Conservation (phyloP, 2,329 filamentous ascomycete species). For the Trichoderma simmonsii region DNA sequence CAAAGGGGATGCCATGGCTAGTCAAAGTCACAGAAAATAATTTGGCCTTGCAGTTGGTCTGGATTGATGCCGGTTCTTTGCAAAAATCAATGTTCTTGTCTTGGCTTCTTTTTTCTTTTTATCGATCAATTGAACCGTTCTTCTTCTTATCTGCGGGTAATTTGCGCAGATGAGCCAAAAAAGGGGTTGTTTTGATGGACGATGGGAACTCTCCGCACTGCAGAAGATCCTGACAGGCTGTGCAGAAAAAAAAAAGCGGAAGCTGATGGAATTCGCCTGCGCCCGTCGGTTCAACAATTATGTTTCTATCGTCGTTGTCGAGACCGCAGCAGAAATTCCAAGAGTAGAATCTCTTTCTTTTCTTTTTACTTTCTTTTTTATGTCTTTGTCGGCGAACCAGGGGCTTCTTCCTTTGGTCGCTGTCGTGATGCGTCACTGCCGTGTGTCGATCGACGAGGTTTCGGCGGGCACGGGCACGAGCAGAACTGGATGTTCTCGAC, state of each 20-base stretch:
- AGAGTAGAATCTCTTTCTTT: not conserved
- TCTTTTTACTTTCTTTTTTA: not conserved
- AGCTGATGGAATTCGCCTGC: not conserved
- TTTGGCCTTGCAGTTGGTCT: slow-evolving; percentile 13
- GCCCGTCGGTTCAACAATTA: not conserved
- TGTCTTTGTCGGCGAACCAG: slow-evolving; percentile 4
- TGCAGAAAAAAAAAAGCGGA: not conserved
- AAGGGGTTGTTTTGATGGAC: slow-evolving; percentile 3
- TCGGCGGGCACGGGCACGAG: slow-evolving; percentile 3
- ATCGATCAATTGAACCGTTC: slow-evolving; percentile 14
- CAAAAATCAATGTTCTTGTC: slow-evolving; percentile 16
- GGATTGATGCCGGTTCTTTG: slow-evolving; percentile 13
- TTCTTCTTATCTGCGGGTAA: not conserved
- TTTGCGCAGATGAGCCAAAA: slow-evolving; percentile 2
- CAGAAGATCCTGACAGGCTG: slow-evolving; percentile 14
- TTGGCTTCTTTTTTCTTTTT: not conserved
- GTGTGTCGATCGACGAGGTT: slow-evolving; percentile 6
- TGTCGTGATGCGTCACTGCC: slow-evolving; percentile 16
- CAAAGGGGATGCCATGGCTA: slow-evolving; percentile 90
- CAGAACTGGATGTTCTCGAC: not conserved
- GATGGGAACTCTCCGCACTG: slow-evolving; percentile 16
- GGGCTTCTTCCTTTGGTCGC: not conserved
- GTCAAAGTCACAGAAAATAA: slow-evolving; percentile 71
- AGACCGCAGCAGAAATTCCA: not conserved
- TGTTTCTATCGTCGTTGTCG: not conserved